Conservation (phyloP, 1,284 basidiomycete species). For the Ganoderma leucocontextum region DNA sequence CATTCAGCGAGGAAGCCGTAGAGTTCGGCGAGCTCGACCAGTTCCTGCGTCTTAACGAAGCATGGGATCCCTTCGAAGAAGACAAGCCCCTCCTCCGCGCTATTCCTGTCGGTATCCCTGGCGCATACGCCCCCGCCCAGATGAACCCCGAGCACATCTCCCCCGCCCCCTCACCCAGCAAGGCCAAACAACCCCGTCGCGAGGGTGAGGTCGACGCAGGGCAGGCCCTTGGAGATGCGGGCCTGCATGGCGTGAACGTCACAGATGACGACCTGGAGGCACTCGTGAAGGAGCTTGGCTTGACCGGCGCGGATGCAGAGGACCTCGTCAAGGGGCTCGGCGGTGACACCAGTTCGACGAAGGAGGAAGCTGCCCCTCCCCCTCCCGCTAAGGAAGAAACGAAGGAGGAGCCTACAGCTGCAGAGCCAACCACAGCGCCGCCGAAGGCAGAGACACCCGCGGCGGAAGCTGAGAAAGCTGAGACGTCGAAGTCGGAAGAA, state of each 20-base stretch:
- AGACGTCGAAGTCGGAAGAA: neutral
- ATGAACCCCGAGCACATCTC: slow-evolving; percentile 78
- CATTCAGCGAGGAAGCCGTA: slow-evolving; percentile 78
- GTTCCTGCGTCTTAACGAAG: slow-evolving; percentile 78
- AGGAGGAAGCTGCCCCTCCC: slow-evolving; percentile 15
- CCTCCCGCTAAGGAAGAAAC: slow-evolving; percentile 11
- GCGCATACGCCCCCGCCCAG: slow-evolving; percentile 73
- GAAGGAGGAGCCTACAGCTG: slow-evolving; percentile 9
- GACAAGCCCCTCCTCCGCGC: slow-evolving; percentile 54
- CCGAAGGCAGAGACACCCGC: neutral
- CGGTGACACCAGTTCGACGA: slow-evolving; percentile 24
- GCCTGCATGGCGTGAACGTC: slow-evolving; percentile 79
- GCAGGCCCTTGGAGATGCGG: slow-evolving; percentile 69
- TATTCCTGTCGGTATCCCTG: slow-evolving; percentile 79
- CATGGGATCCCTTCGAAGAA: slow-evolving; percentile 61
- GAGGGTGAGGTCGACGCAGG: slow-evolving; percentile 68
- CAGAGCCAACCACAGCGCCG: neutral
- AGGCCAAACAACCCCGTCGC: slow-evolving; percentile 31
- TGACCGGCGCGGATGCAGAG: slow-evolving; percentile 75
- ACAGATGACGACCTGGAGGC: slow-evolving; percentile 75
- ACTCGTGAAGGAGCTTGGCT: slow-evolving; percentile 75
- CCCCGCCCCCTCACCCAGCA: slow-evolving; percentile 56
- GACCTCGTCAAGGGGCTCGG: slow-evolving; percentile 70
- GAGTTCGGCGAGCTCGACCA: slow-evolving; percentile 74
- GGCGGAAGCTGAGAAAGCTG: slow-evolving; percentile 4